Evolutionary conservation across 768 basidiomycete species (phyloP).

Genomic region (Zangia roseola): DNA sequence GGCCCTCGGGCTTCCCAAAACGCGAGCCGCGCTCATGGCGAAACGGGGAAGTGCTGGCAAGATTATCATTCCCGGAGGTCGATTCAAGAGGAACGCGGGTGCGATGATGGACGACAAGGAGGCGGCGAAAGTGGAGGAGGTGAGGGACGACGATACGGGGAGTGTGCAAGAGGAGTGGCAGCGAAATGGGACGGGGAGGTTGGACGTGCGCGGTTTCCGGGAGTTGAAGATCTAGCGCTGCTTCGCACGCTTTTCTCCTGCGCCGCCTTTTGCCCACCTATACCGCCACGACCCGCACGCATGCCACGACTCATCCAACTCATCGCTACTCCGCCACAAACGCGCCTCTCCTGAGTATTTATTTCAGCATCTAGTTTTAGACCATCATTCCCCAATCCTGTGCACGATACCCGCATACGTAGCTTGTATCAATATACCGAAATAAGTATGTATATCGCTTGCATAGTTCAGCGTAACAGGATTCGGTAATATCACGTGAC

Average conservation of each 20-base stretch:
- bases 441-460: too few relatives aligned
- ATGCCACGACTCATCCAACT: constrained; percentile 5
- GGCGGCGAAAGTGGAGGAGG: constrained; percentile 20
- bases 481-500: constrained; percentile 19
- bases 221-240: constrained; percentile 63
- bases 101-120: constrained; percentile 9
- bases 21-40: constrained; percentile 35
- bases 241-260: not conserved
- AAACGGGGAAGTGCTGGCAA: constrained; percentile 47
- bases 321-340: constrained; percentile 3
- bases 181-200: constrained; percentile 65
- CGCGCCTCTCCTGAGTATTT: constrained; percentile 18
- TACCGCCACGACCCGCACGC: constrained; percentile 8
- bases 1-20: constrained; percentile 63
- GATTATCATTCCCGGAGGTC: constrained; percentile 62
- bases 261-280: not conserved
- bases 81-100: constrained; percentile 35
- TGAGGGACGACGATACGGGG: constrained; percentile 32
- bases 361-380: constrained; percentile 28
- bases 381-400: constrained; percentile 18
- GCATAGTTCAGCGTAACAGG: not conserved
- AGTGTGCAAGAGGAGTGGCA: constrained; percentile 50
- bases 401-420: constrained; percentile 27
- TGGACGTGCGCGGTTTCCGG: constrained; percentile 76
- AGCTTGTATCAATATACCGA: constrained; percentile 30